phyloP scores from a whole-genome alignment of 108 stramenopile genomes.

The Nitzschia putrida region DNA sequence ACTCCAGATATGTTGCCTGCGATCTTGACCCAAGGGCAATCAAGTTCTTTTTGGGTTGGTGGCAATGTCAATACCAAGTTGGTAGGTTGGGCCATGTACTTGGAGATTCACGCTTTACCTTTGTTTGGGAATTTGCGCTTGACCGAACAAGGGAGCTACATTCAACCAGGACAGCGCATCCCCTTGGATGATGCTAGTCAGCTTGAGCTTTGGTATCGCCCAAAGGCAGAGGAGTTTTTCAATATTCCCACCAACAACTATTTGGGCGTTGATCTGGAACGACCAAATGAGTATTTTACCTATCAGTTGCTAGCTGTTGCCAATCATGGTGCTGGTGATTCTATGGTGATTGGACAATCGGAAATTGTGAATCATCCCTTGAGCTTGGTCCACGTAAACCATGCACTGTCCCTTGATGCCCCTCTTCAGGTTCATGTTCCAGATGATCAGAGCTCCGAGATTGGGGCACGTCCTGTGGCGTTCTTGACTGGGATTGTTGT shows the following conservation, averaged over 20 bases:
- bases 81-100: not conserved
- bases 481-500: not conserved
- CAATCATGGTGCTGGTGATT: not conserved
- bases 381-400: conserved; percentile 26
- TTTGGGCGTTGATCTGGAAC: conserved; percentile 1
- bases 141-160: not conserved
- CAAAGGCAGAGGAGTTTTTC: conserved; percentile 9
- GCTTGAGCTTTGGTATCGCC: conserved; percentile 7
- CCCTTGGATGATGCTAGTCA: not conserved
- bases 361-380: conserved; percentile 14
- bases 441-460: conserved; percentile 3
- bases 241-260: conserved; percentile 9
- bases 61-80: not conserved
- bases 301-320: conserved; percentile 27
- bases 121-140: not conserved
- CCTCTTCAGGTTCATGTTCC: conserved; percentile 4
- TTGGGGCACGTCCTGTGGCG: conserved; percentile 19
- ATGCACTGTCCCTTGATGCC: conserved; percentile 17
- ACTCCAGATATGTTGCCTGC: not conserved
- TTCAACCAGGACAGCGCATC: not conserved
- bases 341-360: conserved; percentile 18
- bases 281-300: conserved; percentile 12
- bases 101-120: conserved; percentile 13
- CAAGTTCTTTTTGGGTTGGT: not conserved
- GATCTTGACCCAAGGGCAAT: not conserved